These are phyloP conservation scores for Ballota nigra DNA, from an alignment of 257 asterid species.

Conservation along the genomic window DNA sequence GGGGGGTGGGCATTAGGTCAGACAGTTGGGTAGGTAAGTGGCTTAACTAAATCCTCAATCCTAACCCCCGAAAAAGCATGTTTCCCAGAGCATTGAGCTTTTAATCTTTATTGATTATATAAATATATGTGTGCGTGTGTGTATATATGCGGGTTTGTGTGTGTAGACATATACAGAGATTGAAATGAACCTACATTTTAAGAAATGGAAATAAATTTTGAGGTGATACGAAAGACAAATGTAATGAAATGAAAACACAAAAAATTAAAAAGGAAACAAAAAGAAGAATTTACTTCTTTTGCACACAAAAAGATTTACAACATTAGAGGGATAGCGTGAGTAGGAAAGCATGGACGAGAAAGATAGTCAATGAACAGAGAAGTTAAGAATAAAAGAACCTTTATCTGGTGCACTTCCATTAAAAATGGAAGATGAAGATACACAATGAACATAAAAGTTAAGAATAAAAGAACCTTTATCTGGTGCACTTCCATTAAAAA, in stretches of 20 bases:
- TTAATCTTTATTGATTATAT: not conserved
- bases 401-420: conserved; percentile 97
- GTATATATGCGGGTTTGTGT: not conserved
- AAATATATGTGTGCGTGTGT: not conserved
- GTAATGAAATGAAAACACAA: not conserved
- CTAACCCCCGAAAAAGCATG: not conserved
- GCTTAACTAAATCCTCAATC: not conserved
- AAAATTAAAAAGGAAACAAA: not conserved
- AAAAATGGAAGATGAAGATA: conserved; percentile 44
- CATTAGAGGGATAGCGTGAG: not conserved
- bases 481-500: conserved; percentile 96
- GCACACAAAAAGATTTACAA: not conserved
- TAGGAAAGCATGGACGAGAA: not conserved
- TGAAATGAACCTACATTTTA: not conserved
- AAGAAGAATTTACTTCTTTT: not conserved
- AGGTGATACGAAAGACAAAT: not conserved
- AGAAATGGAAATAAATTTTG: not conserved
- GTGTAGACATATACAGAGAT: not conserved
- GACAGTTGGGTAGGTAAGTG: not conserved
- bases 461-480: conserved; percentile 66
- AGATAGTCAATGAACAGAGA: conserved; percentile 5
- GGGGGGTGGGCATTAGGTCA: not conserved
- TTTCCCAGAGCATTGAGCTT: not conserved
- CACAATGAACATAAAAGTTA: not conserved
- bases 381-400: conserved; percentile 45